Base-by-base conservation (phyloP, 2,329 filamentous ascomycete genomes). In the Xylaria digitata region DNA sequence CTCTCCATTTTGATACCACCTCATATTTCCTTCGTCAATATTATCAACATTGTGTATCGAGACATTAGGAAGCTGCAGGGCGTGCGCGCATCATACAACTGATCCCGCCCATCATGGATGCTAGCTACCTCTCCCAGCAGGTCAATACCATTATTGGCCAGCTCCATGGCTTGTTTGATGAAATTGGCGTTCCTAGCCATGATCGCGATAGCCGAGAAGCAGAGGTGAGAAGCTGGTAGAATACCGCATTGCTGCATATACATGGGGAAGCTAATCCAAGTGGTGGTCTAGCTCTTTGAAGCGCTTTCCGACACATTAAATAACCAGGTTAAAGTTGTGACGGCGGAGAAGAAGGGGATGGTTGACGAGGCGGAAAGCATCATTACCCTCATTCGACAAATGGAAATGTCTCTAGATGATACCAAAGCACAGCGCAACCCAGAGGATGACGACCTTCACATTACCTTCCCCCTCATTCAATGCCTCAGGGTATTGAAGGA, bases 131-230 rank as follows among this genome's bases (percentile, higher is more conserved):
- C 78, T 92, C 93, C 74, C 93, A 96, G 80, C 96, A 98, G 87
- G 93, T 99, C 82, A 96, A 93, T 73, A 93, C 88, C 75, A 97
- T 97, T 77, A 94, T 98, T 78, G 89, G 89, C 80, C 94, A 97
- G 81, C 87, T 99, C 68, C 95, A 98, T 81, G 92, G 92, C 71
- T 87, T 98, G 65, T 99, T 97, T 77, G 96, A 99, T 79, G 95
- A 99, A 78, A 99, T 99, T 76, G 96, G 96, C 66, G 92, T 99
- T n/a, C 89, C 95, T 32, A 89, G 84, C 76, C 94, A 97, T 89
- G 96, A 98, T 80, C 92, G 96, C 76, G 94, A 98, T 78, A 86
- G 88, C 56, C 87, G 96, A 75, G 95, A 98, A 78, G 88, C 92
- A 78, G 93, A 97, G 89, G 94, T 96, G 83, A 76, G 86, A 75